Evolutionary conservation across 2,329 filamentous ascomycete species (phyloP), one percentile per base, ranked within the genome.

Genomic region (Elsinoe ampelina): DNA sequence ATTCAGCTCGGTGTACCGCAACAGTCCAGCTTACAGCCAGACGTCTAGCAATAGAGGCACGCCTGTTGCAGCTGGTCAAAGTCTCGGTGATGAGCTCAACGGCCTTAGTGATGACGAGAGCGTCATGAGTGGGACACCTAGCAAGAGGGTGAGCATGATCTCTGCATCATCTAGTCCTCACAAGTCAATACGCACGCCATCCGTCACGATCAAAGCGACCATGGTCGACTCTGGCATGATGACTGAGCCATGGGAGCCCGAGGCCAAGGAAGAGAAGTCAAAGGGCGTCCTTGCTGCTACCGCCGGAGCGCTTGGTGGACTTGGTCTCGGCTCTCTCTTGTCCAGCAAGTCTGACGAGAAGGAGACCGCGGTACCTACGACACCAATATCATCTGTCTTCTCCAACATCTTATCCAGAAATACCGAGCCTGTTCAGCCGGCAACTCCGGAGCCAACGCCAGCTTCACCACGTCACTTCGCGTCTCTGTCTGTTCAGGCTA

Each of bases 61-160:
- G 6, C 71, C 73, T n/a, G 71, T 74, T 42, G 61, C 63, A 52
- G 75, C 75, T 61, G 80, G 82, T 13, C 88, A 95, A 74, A 97
- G 87, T 66, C 76, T 98, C 52, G 95, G 93, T 68, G 90, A 90
- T 39, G 93, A 98, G 71, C 79, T 98, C 41, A 89, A 87, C 55
- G 88, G 89, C 62, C 75, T 96, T 42, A 85, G 83, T 57, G 75
- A 86, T 63, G 87, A 89, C 7, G 60, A 59, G 12, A 58, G 57
- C 17, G 52, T 50, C 38, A 57, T 57, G 22, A 57, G 54, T n/a
- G 58, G 47, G 17, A 63, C 60, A 2, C 61, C 62, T 3, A 58
- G 57, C 15, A 54, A 56, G 20, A 35, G 39, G 12, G 42, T 19
- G 17, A 58, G 51, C 32, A 26, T 58, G 19, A 36, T 45, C 5